Evolutionary conservation across 441 rosid genomes (phyloP).

Genomic region (Lepidium campestre): DNA sequence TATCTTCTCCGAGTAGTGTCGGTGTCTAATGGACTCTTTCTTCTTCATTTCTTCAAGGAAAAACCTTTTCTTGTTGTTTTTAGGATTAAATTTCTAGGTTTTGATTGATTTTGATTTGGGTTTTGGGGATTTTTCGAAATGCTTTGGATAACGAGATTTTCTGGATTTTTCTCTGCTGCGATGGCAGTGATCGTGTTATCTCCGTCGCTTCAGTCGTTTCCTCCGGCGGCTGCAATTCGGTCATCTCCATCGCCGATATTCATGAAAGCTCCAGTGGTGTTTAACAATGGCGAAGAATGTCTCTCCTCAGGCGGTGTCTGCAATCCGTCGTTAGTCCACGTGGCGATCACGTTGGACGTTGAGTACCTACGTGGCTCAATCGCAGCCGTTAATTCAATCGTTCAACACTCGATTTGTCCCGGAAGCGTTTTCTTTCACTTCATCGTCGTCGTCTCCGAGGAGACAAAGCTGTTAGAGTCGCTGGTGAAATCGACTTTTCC

Average conservation of each 20-base stretch:
- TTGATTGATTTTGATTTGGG: conserved; percentile 24
- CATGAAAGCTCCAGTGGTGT: conserved; percentile 40
- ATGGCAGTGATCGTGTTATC: conserved; percentile 63
- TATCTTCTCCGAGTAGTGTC: conserved; percentile 20
- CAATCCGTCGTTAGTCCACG: conserved; percentile 28
- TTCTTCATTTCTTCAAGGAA: conserved; percentile 18
- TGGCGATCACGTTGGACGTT: conserved; percentile 25
- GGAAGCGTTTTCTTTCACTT: conserved; percentile 81
- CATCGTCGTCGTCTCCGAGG: conserved; percentile 39
- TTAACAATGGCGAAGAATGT: conserved; percentile 79
- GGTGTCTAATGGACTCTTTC: conserved; percentile 20
- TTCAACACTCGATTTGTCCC: conserved; percentile 68
- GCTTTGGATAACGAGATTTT: conserved; percentile 65
- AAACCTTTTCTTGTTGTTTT: conserved; percentile 26
- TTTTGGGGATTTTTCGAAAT: conserved; percentile 43
- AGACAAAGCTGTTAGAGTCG: conserved; percentile 44
- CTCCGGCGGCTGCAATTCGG: conserved; percentile 83
- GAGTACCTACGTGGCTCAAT: conserved; percentile 52
- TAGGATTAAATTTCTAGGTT: conserved; percentile 9
- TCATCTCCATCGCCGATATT: conserved; percentile 38
- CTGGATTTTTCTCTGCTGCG: conserved; percentile 69
- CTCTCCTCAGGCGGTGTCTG: conserved; percentile 20
- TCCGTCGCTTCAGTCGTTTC: conserved; percentile 70
- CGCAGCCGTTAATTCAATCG: conserved; percentile 80
- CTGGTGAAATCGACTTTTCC: conserved; percentile 78